phyloP scores from a whole-genome alignment of 225 moss, liverwort and hornwort genomes.

The Antitrichia curtipendula region DNA sequence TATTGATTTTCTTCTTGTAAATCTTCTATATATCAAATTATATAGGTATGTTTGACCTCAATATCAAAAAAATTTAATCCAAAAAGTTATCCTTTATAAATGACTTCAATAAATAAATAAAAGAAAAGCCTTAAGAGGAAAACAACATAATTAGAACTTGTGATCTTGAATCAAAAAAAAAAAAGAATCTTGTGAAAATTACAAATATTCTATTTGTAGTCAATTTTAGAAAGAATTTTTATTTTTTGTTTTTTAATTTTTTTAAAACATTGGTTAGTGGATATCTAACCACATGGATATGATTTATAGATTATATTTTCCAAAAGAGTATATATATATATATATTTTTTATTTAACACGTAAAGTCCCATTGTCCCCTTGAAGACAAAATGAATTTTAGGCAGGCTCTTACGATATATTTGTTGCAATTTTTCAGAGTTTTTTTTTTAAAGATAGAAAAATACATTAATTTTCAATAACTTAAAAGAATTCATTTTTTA shows the following conservation, averaged over 20 bases:
- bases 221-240: too few species aligned
- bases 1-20: neutral
- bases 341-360: too few species aligned
- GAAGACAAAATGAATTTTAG: too few species aligned
- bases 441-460: too few species aligned
- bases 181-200: neutral
- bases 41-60: neutral
- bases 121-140: too few species aligned
- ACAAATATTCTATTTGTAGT: neutral
- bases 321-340: too few species aligned
- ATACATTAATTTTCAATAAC: too few species aligned
- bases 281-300: neutral
- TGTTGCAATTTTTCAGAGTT: too few species aligned
- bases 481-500: too few species aligned
- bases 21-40: neutral
- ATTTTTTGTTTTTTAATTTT: neutral
- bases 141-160: too few species aligned
- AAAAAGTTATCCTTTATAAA: neutral
- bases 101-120: neutral
- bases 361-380: too few species aligned
- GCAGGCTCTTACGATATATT: fast-evolving
- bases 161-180: too few species aligned
- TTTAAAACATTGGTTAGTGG: neutral
- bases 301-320: neutral
- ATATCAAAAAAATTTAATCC: neutral